phyloP scores from a whole-genome alignment of 352 stramenopile species.

The Globisporangium nagaii region DNA sequence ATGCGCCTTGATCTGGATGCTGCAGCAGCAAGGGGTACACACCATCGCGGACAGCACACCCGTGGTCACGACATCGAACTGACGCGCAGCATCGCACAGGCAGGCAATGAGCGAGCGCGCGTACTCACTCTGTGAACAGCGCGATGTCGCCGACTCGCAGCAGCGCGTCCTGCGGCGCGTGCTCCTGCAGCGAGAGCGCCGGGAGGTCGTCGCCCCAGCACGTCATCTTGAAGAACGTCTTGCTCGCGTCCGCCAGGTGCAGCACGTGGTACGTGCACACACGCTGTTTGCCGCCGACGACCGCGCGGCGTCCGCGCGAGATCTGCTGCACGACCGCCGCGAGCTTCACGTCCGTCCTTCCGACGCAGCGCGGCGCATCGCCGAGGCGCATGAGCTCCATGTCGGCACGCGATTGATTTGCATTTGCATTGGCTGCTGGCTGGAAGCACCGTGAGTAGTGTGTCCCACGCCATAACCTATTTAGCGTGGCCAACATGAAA shows the following conservation, averaged over 20 bases:
- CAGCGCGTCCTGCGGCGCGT: constrained; percentile 20
- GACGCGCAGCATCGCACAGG: neutral
- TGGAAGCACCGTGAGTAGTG: too few species aligned
- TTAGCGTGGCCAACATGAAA: neutral
- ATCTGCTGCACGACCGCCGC: constrained; percentile 31
- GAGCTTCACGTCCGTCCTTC: neutral
- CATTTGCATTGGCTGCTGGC: too few species aligned
- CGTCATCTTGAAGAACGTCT: constrained; percentile 7
- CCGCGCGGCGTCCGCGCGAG: constrained; percentile 18
- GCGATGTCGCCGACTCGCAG: constrained; percentile 52
- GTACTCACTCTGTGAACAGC: constrained; percentile 35
- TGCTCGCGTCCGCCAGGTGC: constrained; percentile 2
- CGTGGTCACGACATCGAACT: too few species aligned
- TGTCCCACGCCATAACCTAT: too few species aligned
- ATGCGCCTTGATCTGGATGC: constrained; percentile 38
- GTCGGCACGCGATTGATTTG: too few species aligned
- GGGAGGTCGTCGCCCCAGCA: constrained; percentile 19
- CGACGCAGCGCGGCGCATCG: neutral
- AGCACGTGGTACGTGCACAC: constrained; percentile 32
- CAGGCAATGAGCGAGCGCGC: neutral
- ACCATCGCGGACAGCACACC: neutral
- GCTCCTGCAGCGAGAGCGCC: constrained; percentile 27
- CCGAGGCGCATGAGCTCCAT: constrained; percentile 2
- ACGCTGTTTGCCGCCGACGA: constrained; percentile 18
- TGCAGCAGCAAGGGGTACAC: neutral